phyloP scores from a whole-genome alignment of 257 asterid genomes.

The Lycium ferocissimum region DNA sequence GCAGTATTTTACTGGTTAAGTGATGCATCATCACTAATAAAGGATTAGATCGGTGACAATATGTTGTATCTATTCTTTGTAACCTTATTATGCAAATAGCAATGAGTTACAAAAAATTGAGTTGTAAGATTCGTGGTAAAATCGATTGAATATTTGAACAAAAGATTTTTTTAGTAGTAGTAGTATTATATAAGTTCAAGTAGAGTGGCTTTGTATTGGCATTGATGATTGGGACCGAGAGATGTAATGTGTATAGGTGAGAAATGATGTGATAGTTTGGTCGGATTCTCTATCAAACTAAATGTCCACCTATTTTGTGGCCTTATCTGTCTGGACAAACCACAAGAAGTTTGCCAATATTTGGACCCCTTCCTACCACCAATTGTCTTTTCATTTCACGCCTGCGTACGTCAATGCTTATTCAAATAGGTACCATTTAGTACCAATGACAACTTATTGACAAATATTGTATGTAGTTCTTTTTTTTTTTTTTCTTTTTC shows the following conservation, averaged over 20 bases:
- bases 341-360: background rate
- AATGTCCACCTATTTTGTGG: constrained; percentile 13
- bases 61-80: too few relatives aligned
- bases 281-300: constrained; percentile 29
- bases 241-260: background rate
- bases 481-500: too few relatives aligned
- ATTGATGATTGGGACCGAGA: constrained; percentile 19
- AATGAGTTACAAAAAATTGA: background rate
- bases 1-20: too few relatives aligned
- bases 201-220: background rate
- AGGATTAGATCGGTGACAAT: too few relatives aligned
- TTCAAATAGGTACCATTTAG: background rate
- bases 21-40: too few relatives aligned
- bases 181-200: too few relatives aligned
- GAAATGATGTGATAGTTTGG: constrained; percentile 32
- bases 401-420: constrained; percentile 8
- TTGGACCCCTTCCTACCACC: background rate
- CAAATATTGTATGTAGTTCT: background rate
- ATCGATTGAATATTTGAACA: background rate
- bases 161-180: background rate
- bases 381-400: constrained; percentile 6
- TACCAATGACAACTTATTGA: background rate
- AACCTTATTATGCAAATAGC: too few relatives aligned
- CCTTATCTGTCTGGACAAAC: constrained; percentile 25
- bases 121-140: background rate